A percentile compares a stretch with the other conserved stretches of the same genome.
phyloP scores from a whole-genome alignment of 139 green algal species.

The Marvania coccoides region DNA sequence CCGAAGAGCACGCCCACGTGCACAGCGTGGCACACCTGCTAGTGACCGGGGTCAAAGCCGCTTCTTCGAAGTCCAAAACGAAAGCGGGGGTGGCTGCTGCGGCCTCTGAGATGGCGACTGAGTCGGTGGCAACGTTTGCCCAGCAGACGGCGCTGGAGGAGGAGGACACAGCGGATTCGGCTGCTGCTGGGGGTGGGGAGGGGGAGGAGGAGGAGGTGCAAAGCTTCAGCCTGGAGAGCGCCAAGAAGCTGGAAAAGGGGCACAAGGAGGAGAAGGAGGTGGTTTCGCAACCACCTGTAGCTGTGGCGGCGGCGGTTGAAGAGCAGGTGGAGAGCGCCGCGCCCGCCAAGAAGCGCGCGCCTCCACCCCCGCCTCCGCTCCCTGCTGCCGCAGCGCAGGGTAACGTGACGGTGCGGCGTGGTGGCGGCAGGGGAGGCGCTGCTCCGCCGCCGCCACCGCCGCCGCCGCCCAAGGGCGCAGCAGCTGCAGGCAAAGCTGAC shows the following conservation, averaged over 20 bases:
- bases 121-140: not conserved
- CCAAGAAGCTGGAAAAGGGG: not conserved
- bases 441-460: not conserved
- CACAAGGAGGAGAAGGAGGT: slow-evolving; percentile 8
- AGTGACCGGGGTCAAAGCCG: slow-evolving; percentile 7
- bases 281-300: too few species aligned
- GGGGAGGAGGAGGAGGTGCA: not conserved
- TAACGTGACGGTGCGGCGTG: not conserved
- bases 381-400: not conserved
- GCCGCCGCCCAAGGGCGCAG: not conserved
- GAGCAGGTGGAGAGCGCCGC: too few species aligned
- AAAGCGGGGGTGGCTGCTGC: not conserved
- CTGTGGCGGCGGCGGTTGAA: too few species aligned
- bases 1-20: not conserved
- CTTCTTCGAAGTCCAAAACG: not conserved
- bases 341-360: not conserved
- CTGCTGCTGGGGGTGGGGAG: too few species aligned
- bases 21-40: slow-evolving; percentile 19
- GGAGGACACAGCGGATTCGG: too few species aligned
- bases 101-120: not conserved
- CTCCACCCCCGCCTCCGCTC: slow-evolving; percentile 4
- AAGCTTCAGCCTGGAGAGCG: not conserved
- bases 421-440: not conserved
- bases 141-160: not conserved
- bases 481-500: not conserved